Percentiles rank a stretch among this genome's conserved stretches.
phyloP scores from a whole-genome alignment of 208 protist species.

The Wallacemonas collosoma region DNA sequence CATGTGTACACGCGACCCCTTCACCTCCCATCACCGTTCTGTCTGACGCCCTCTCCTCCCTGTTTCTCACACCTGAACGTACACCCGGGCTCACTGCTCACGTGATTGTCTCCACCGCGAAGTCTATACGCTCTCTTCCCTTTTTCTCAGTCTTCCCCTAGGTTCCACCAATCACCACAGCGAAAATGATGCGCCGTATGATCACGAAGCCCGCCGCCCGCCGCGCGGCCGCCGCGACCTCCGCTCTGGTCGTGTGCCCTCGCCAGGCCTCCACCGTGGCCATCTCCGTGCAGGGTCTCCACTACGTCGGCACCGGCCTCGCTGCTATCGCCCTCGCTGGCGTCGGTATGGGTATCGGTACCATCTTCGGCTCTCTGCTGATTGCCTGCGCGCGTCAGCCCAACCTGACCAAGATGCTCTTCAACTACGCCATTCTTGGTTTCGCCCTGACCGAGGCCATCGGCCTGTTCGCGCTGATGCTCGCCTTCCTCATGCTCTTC shows the following conservation, averaged over 20 bases:
- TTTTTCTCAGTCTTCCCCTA: background rate
- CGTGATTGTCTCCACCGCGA: background rate
- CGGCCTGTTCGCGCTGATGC: conserved; percentile 84
- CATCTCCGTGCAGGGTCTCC: conserved; percentile 71
- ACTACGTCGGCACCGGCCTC: conserved; percentile 81
- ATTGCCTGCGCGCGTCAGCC: conserved; percentile 77
- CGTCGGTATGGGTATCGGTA: conserved; percentile 70
- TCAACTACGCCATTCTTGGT: conserved; percentile 84
- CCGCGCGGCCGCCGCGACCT: conserved; percentile 28
- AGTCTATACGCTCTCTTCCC: background rate
- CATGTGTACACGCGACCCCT: too few species aligned
- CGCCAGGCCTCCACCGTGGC: conserved; percentile 65
- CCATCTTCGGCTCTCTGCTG: conserved; percentile 69
- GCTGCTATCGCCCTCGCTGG: conserved; percentile 74
- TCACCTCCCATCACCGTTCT: too few species aligned
- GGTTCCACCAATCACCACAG: conserved; percentile 10
- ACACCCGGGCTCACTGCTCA: too few species aligned
- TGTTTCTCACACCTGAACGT: too few species aligned
- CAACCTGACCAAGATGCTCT: conserved; percentile 79
- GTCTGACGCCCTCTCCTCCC: too few species aligned
- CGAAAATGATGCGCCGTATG: conserved; percentile 55
- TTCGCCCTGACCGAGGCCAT: conserved; percentile 89
- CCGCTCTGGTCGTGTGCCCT: conserved; percentile 37
- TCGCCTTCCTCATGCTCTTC: conserved; percentile 91
- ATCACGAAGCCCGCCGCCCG: conserved; percentile 32